Conservation (phyloP, 2,329 filamentous ascomycete species). For the Biscogniauxia mediterranea region DNA sequence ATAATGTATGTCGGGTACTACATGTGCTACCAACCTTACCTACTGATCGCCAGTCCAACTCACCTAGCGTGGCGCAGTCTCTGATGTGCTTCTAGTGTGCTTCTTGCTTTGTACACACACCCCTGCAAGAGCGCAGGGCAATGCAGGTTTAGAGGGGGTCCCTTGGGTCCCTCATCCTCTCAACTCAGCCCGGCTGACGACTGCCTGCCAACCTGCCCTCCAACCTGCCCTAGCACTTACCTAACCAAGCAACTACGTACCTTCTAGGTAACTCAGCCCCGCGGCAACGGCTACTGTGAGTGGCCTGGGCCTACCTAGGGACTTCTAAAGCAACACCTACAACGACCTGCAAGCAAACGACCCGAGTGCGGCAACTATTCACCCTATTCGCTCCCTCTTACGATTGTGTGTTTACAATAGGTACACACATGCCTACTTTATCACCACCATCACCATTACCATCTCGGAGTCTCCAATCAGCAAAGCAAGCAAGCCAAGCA, state of each 20-base stretch:
- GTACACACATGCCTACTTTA: no score
- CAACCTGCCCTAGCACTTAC: conserved; percentile 2
- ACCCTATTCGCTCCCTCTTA: background rate
- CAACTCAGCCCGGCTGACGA: conserved; percentile 15
- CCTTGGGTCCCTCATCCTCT: background rate
- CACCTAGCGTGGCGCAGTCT: conserved; percentile 30
- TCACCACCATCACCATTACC: no score
- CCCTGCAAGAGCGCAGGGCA: conserved; percentile 10
- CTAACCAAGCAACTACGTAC: background rate
- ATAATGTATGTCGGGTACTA: no score
- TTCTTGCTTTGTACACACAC: background rate
- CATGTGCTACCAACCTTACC: no score
- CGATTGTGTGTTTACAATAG: background rate
- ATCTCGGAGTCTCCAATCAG: no score
- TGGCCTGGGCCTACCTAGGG: background rate
- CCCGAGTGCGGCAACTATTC: background rate
- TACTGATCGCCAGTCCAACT: conserved; percentile 17
- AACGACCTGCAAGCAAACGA: background rate
- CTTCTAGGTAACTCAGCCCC: background rate
- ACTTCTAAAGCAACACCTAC: background rate
- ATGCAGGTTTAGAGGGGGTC: conserved; percentile 1
- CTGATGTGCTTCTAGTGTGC: background rate
- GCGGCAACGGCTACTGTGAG: background rate
- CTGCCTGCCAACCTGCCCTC: conserved; percentile 6
- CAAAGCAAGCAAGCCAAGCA: background rate